Base-by-base conservation (phyloP, 208 protist species). In the Leishmania tropica region DNA sequence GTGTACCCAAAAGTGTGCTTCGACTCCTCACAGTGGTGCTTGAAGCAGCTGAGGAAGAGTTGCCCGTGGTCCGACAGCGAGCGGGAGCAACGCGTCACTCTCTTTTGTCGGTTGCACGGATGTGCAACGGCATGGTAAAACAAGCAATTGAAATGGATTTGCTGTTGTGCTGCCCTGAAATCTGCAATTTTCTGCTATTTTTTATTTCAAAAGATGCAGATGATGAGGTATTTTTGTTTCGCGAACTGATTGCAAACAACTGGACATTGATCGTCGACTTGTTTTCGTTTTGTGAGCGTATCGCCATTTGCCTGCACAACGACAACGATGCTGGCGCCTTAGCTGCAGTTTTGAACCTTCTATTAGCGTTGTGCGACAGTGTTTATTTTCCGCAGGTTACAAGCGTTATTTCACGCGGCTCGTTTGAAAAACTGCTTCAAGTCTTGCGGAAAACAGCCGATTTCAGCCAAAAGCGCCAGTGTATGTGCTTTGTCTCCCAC, bases 131-230 rank as follows among this genome's bases (percentile, higher is more conserved):
- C 1, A 31, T 83, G 42, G 64, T 83, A n/a, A 80, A 48, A 40
- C 78, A 72, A 7, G 73, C 67, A 21, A 56, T 83, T n/a, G 65
- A 62, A n/a, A 45, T 83, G 24, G 67, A 83, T 65, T 80, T 83
- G 53, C 6, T 64, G 5, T 68, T 77, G 37, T 86, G 76, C 24
- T 83, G 75, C 37, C 74, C 37, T 1, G 78, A 82, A 51, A 35
- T 86, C 21, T 82, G 73, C 24, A 31, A 73, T 37, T 86, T 86
- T 86, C n/a, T 86, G 15, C 54, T 68, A 35, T 58, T 82, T 6
- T 79, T 51, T 42, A 15, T 86, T 28, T 75, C 60, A 11, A 53
- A 73, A 24, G 83, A 83, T 53, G 45, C 10, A 2, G 53, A 42
- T 1, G 13, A 56, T 8, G 31, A 51, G 5, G 11, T 11, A 17